Evolutionary conservation across 306 rosid genomes (phyloP).

Genomic region (Trifolium dubium): DNA sequence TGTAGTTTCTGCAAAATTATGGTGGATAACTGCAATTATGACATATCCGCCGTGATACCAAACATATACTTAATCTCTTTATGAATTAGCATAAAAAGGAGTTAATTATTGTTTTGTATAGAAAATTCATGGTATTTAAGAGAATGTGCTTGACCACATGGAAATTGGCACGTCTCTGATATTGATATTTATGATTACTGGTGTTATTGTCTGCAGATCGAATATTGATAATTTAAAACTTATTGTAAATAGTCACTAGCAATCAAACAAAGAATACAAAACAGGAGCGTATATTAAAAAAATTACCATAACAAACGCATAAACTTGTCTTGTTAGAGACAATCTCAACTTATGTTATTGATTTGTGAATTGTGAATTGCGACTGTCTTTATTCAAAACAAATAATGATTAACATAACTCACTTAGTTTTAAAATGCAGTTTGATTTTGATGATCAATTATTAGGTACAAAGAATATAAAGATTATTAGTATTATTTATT

Average conservation of each 20-base stretch:
- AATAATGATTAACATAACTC: background rate
- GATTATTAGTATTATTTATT: no score
- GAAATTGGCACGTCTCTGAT: slow-evolving; percentile 18
- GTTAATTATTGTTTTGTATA: background rate
- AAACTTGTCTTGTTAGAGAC: slow-evolving; percentile 3
- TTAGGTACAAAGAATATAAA: background rate
- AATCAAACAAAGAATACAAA: slow-evolving; percentile 29
- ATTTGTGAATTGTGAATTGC: background rate
- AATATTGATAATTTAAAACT: slow-evolving; percentile 4
- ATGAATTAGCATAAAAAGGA: slow-evolving; percentile 27
- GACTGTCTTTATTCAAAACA: background rate
- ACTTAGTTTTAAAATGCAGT: background rate
- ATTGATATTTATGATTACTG: slow-evolving; percentile 18
- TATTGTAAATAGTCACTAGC: background rate
- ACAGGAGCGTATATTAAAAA: slow-evolving; percentile 3
- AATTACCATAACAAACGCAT: background rate
- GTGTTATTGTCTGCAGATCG: slow-evolving; percentile 18
- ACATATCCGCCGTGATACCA: no score
- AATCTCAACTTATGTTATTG: background rate
- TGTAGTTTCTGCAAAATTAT: no score
- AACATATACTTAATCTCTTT: no score
- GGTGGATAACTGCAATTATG: no score
- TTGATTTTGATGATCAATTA: background rate
- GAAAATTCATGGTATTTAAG: background rate
- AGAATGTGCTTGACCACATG: slow-evolving; percentile 37